These are phyloP conservation scores for Vigna nakashimae DNA, from an alignment of 306 rosid species.

Conservation along the genomic window DNA sequence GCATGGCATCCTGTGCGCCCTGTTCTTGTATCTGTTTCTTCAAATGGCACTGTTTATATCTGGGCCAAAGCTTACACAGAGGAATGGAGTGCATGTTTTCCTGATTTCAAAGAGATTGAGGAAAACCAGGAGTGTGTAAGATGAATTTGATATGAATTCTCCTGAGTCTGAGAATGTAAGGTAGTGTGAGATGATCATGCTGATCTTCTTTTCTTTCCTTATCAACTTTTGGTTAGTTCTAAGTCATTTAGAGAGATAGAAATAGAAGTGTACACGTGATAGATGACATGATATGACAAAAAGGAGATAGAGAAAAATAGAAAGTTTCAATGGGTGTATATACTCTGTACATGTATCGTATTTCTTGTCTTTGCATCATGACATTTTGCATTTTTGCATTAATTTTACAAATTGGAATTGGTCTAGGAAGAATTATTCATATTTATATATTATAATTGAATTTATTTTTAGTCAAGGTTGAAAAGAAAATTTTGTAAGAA, in stretches of 20 bases:
- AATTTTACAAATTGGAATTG: too few relatives aligned
- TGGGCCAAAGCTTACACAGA: constrained; percentile 98
- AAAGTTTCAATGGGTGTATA: too few relatives aligned
- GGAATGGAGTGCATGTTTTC: constrained; percentile 99
- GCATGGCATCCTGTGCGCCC: constrained; percentile 98
- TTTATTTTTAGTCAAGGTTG: too few relatives aligned
- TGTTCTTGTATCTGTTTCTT: constrained; percentile 87
- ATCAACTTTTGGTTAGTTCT: neutral
- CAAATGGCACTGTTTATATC: constrained; percentile 80
- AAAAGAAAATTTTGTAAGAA: too few relatives aligned
- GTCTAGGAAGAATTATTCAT: too few relatives aligned
- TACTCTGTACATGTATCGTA: too few relatives aligned
- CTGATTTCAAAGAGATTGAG: constrained; percentile 95
- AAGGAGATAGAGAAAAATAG: too few relatives aligned
- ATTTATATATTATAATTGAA: too few relatives aligned
- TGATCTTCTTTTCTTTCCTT: neutral
- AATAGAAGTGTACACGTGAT: too few relatives aligned
- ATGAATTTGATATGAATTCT: constrained; percentile 83
- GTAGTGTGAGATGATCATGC: constrained; percentile 1
- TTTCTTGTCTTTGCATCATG: too few relatives aligned
- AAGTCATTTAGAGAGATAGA: neutral
- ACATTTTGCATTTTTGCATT: too few relatives aligned
- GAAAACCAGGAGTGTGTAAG: constrained; percentile 96
- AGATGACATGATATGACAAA: too few relatives aligned
- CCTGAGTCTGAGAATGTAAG: constrained; percentile 89